phyloP scores from a whole-genome alignment of 2,329 filamentous ascomycete species.

The Chrysoporthe puriensis region DNA sequence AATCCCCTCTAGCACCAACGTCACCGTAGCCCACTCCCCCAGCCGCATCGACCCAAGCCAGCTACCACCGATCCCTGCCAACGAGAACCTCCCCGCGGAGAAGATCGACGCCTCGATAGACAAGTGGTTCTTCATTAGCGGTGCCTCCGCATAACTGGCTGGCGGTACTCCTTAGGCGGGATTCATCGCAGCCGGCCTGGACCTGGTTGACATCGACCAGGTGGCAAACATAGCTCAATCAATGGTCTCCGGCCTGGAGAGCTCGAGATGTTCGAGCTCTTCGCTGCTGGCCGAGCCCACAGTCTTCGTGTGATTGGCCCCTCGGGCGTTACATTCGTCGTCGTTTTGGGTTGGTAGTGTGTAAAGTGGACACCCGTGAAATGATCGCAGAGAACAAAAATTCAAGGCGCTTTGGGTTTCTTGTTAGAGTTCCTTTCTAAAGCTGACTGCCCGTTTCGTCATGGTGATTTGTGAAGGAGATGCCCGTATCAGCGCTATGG shows the following conservation, averaged over 20 bases:
- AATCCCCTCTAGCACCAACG: slow-evolving; percentile 68
- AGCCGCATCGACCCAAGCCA: slow-evolving; percentile 71
- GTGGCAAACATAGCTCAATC: not conserved
- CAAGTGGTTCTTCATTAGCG: slow-evolving; percentile 99
- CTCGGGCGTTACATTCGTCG: slow-evolving; percentile 12
- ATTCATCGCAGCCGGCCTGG: not conserved
- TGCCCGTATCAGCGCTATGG: not conserved
- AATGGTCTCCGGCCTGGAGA: not conserved
- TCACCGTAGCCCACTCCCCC: slow-evolving; percentile 72
- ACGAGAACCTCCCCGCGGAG: slow-evolving; percentile 80
- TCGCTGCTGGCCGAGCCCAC: not conserved
- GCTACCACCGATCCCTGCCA: slow-evolving; percentile 75
- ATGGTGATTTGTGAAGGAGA: not conserved
- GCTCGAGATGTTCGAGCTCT: not conserved
- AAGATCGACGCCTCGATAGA: slow-evolving; percentile 96
- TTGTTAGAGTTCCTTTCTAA: not conserved
- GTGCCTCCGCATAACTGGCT: slow-evolving; percentile 73
- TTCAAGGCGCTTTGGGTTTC: not conserved
- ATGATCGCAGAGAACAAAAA: not conserved
- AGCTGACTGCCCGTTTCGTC: not conserved
- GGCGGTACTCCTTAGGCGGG: slow-evolving; percentile 26
- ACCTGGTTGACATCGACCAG: not conserved
- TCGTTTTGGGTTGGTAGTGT: not conserved
- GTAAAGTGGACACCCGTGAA: slow-evolving; percentile 5
- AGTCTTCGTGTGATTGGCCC: slow-evolving; percentile 6